phyloP scores from a whole-genome alignment of 2,329 filamentous ascomycete species.

The Phialemonium atrogriseum region DNA sequence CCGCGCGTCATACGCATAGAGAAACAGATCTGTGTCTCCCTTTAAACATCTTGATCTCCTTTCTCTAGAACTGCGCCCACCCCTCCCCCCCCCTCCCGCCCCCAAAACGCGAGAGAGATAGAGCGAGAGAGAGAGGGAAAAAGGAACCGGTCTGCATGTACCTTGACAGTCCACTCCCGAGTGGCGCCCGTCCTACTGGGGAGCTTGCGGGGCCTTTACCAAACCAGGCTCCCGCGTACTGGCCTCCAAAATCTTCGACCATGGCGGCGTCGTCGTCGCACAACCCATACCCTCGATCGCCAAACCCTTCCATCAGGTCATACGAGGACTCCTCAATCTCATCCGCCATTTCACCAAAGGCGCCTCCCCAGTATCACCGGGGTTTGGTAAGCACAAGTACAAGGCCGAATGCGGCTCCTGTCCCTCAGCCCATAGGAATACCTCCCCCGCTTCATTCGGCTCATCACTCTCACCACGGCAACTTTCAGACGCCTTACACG shows the following conservation, averaged over 20 bases:
- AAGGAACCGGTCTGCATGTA: constrained; percentile 27
- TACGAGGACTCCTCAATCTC: constrained; percentile 59
- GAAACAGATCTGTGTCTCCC: no score
- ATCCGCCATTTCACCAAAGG: constrained; percentile 51
- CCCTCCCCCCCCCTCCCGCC: background rate
- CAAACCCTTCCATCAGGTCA: constrained; percentile 51
- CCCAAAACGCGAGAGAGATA: background rate
- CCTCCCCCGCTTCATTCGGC: constrained; percentile 34
- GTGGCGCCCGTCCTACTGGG: constrained; percentile 27
- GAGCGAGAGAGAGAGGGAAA: background rate
- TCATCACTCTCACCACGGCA: constrained; percentile 21
- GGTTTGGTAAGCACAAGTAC: constrained; percentile 44
- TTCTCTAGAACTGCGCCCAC: no score
- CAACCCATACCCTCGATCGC: constrained; percentile 51
- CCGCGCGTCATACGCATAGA: no score
- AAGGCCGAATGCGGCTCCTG: constrained; percentile 38
- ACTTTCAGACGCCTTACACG: constrained; percentile 43
- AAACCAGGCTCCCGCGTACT: constrained; percentile 24
- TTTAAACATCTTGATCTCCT: no score
- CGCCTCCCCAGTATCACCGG: constrained; percentile 42
- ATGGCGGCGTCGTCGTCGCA: constrained; percentile 50
- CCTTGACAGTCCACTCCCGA: constrained; percentile 28
- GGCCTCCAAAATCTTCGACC: constrained; percentile 22
- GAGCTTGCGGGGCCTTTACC: constrained; percentile 26
- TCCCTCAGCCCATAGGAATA: constrained; percentile 45